Evolutionary conservation across 2,329 filamentous ascomycete species (phyloP).

Genomic region (Trichophyton simii): DNA sequence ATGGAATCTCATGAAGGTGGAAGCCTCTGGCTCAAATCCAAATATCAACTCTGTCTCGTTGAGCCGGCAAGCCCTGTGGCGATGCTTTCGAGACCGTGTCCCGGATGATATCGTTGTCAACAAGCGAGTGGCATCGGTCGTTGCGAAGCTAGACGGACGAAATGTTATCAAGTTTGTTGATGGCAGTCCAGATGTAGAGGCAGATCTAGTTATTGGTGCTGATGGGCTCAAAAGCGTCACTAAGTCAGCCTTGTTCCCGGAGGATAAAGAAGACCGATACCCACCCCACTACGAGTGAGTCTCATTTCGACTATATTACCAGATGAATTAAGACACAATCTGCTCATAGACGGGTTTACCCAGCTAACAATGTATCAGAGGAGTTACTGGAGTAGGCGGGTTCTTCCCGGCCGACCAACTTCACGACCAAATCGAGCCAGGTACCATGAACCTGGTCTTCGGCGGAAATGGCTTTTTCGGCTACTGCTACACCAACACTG

Average conservation of each 20-base stretch:
- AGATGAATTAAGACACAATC: background rate
- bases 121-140: slow-evolving; percentile 22
- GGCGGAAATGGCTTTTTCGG: slow-evolving; percentile 42
- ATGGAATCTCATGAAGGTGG: slow-evolving; percentile 20
- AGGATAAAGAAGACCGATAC: slow-evolving; percentile 22
- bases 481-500: slow-evolving; percentile 29
- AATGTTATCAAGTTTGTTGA: slow-evolving; percentile 26
- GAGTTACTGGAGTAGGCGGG: slow-evolving; percentile 36
- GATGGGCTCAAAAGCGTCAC: slow-evolving; percentile 31
- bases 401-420: slow-evolving; percentile 27
- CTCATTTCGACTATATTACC: background rate
- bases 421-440: slow-evolving; percentile 22
- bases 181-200: slow-evolving; percentile 21
- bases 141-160: slow-evolving; percentile 16
- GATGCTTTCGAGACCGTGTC: slow-evolving; percentile 24
- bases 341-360: background rate
- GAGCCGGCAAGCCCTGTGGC: slow-evolving; percentile 30
- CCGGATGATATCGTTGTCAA: slow-evolving; percentile 24
- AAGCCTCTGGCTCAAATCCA: slow-evolving; percentile 8
- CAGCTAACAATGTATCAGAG: slow-evolving; percentile 17
- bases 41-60: slow-evolving; percentile 24
- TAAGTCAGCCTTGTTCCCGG: slow-evolving; percentile 27
- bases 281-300: slow-evolving; percentile 32
- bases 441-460: slow-evolving; percentile 34
- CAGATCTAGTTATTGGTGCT: slow-evolving; percentile 33